phyloP scores from a whole-genome alignment of 2,329 filamentous ascomycete species.

The Juglanconis oblonga region DNA sequence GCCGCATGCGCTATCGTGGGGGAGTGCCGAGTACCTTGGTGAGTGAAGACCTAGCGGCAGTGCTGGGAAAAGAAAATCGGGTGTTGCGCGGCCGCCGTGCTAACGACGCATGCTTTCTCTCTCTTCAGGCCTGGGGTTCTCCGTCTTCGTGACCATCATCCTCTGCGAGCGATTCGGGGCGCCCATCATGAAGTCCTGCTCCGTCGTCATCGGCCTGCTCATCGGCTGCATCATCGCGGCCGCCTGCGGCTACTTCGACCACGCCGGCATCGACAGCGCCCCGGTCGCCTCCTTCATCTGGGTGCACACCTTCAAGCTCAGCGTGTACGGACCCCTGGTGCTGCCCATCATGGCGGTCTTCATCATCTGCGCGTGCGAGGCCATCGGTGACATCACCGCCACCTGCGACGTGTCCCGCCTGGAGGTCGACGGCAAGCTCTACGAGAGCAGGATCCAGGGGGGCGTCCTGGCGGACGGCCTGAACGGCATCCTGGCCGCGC shows the following conservation, averaged over 20 bases:
- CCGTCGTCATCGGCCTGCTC: constrained; percentile 71
- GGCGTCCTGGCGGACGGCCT: constrained; percentile 75
- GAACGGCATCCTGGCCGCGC: constrained; percentile 70
- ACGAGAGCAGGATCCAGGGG: constrained; percentile 76
- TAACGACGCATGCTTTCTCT: neutral
- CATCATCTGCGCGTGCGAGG: constrained; percentile 74
- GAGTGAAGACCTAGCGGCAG: constrained; percentile 1
- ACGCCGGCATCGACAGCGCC: constrained; percentile 66
- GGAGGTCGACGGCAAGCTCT: constrained; percentile 68
- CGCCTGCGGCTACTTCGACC: constrained; percentile 75
- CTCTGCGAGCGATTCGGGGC: constrained; percentile 77
- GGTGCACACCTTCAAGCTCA: constrained; percentile 73
- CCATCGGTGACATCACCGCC: constrained; percentile 77
- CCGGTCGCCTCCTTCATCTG: constrained; percentile 74
- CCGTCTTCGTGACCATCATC: constrained; percentile 76
- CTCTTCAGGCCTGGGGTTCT: constrained; percentile 62
- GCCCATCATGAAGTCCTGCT: constrained; percentile 80
- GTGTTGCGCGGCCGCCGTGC: neutral
- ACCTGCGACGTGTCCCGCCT: constrained; percentile 78
- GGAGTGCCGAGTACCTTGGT: constrained; percentile 73
- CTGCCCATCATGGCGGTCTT: constrained; percentile 68
- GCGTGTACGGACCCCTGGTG: constrained; percentile 70
- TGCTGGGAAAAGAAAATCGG: too few relatives aligned
- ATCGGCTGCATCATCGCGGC: constrained; percentile 76
- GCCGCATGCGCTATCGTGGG: constrained; percentile 73